These are phyloP conservation scores for Sporothrix curviconia DNA, from an alignment of 2,329 filamentous ascomycete genomes.

Conservation along the genomic window DNA sequence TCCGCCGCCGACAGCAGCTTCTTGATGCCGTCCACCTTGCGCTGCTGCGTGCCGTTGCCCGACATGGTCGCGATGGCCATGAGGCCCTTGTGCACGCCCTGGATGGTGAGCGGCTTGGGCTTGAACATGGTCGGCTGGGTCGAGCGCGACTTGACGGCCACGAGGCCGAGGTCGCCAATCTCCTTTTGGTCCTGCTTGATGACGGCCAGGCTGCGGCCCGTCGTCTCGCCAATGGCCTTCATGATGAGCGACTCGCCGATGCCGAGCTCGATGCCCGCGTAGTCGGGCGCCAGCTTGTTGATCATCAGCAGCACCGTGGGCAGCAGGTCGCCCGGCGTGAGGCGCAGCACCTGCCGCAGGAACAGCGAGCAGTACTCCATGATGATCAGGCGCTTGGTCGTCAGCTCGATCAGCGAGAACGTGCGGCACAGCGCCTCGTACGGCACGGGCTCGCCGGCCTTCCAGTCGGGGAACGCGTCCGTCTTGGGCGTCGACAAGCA, in stretches of 20 bases:
- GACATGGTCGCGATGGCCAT: conserved; percentile 82
- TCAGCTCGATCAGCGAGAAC: conserved; percentile 91
- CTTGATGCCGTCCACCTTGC: conserved; percentile 92
- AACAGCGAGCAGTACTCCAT: conserved; percentile 85
- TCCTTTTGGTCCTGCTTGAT: conserved; percentile 96
- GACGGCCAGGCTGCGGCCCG: conserved; percentile 76
- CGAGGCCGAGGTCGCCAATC: conserved; percentile 88
- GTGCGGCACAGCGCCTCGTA: conserved; percentile 93
- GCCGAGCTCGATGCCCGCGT: conserved; percentile 92
- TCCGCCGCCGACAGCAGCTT: conserved; percentile 91
- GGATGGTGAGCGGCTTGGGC: conserved; percentile 81
- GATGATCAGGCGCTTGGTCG: conserved; percentile 83
- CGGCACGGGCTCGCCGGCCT: conserved; percentile 77
- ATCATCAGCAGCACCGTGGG: conserved; percentile 92
- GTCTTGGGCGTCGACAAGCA: conserved; percentile 69
- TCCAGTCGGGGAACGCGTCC: conserved; percentile 94
- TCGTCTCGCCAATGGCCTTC: conserved; percentile 95
- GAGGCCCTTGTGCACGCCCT: conserved; percentile 78
- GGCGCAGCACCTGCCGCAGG: conserved; percentile 83
- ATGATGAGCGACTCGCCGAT: conserved; percentile 98
- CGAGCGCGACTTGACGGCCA: conserved; percentile 89
- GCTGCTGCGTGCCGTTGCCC: conserved; percentile 79
- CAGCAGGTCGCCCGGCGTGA: conserved; percentile 82
- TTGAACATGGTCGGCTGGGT: conserved; percentile 99
- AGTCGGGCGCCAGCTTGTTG: conserved; percentile 95